phyloP scores from a whole-genome alignment of 345 rosid genomes.

The Hibiscus syriacus region DNA sequence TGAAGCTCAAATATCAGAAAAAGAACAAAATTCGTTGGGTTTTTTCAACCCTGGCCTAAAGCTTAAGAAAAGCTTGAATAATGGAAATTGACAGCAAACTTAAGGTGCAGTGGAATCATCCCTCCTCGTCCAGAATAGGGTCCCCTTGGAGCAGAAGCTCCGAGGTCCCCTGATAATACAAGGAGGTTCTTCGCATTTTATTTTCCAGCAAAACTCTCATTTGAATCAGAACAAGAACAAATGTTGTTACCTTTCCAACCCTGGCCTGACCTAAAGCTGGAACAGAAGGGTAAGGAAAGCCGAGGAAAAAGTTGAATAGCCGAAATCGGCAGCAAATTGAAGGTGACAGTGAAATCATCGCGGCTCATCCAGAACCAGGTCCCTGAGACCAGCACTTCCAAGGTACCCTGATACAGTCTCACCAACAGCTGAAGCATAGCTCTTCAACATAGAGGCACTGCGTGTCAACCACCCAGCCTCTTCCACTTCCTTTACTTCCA shows the following conservation, averaged over 20 bases:
- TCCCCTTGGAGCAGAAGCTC: too few species aligned
- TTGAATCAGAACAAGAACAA: neutral
- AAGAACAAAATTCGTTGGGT: too few species aligned
- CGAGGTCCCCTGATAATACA: too few species aligned
- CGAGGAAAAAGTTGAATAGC: neutral
- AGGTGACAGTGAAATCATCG: conserved; percentile 11
- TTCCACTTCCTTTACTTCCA: conserved; percentile 38
- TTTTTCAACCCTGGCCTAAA: too few species aligned
- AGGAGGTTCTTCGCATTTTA: neutral
- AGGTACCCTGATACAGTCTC: conserved; percentile 41
- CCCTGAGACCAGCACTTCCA: conserved; percentile 31
- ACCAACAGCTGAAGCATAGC: conserved; percentile 32
- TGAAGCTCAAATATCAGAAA: too few species aligned
- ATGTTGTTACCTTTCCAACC: conserved; percentile 3
- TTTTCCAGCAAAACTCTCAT: neutral
- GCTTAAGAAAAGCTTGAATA: too few species aligned
- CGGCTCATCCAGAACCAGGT: conserved; percentile 73
- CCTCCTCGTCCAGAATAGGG: too few species aligned
- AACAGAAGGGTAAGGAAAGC: neutral
- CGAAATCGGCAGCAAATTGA: neutral
- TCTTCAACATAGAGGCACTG: conserved; percentile 73
- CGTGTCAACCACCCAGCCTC: conserved; percentile 71
- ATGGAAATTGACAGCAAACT: too few species aligned
- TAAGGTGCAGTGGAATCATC: too few species aligned
- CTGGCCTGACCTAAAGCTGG: neutral